These are phyloP conservation scores for Bothriochloa decipiens DNA, from an alignment of 176 grass and related monocot species.

Conservation along the genomic window DNA sequence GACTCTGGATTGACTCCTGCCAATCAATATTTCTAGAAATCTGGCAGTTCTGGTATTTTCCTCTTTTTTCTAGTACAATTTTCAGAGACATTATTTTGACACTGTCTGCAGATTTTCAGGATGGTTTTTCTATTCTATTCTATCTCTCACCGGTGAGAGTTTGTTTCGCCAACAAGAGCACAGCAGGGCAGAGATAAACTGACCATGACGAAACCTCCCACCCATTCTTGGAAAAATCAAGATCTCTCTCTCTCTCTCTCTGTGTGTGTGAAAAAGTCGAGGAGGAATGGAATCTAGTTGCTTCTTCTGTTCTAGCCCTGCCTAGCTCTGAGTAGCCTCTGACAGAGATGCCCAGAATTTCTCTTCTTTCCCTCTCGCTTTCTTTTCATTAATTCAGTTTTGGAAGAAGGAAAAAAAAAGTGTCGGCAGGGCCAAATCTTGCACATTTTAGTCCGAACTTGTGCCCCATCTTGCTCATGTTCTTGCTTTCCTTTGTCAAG, in stretches of 20 bases:
- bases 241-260: background rate
- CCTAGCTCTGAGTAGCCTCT: background rate
- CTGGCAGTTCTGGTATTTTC: background rate
- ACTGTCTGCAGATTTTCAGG: background rate
- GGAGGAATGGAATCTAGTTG: conserved; percentile 49
- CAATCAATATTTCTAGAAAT: conserved; percentile 9
- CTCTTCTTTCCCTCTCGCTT: background rate
- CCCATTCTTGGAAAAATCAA: conserved; percentile 9
- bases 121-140: background rate
- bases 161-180: conserved; percentile 32
- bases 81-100: conserved; percentile 18
- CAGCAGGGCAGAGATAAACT: background rate
- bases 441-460: conserved; percentile 20
- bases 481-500: conserved; percentile 36
- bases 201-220: background rate
- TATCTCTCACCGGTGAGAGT: background rate
- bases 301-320: conserved; percentile 8
- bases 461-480: conserved; percentile 28
- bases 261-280: background rate
- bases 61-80: background rate
- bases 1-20: conserved; percentile 33
- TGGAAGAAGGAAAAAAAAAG: background rate
- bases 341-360: conserved; percentile 9
- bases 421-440: conserved; percentile 49
- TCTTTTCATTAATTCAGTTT: conserved; percentile 29